Conservation (phyloP, 805 yeast species). For the Nakazawaea anatomiae region DNA sequence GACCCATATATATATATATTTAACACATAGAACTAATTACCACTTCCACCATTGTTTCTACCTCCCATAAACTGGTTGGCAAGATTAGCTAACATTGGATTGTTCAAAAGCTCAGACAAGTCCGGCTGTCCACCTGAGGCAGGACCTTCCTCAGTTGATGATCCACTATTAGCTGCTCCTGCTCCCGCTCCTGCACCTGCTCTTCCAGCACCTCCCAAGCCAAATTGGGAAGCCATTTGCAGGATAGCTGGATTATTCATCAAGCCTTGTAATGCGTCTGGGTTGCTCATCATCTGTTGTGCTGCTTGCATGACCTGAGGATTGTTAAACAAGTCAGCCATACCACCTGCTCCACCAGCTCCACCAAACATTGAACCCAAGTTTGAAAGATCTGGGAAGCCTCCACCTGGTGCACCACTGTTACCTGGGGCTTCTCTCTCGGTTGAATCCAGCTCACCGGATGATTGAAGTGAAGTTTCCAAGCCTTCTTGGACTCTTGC, state of each 20-base stretch:
- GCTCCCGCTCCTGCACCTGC: slow-evolving; percentile 11
- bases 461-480: slow-evolving; percentile 31
- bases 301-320: slow-evolving; percentile 93
- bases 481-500: slow-evolving; percentile 76
- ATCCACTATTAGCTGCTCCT: neutral
- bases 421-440: slow-evolving; percentile 19
- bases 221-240: slow-evolving; percentile 77
- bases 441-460: slow-evolving; percentile 4
- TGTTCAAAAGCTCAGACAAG: slow-evolving; percentile 67
- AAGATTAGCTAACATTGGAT: slow-evolving; percentile 70
- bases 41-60: slow-evolving; percentile 17
- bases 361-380: slow-evolving; percentile 48
- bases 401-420: slow-evolving; percentile 32
- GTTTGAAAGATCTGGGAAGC: slow-evolving; percentile 72
- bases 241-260: slow-evolving; percentile 77
- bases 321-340: slow-evolving; percentile 70
- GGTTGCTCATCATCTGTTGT: slow-evolving; percentile 81
- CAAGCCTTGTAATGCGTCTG: slow-evolving; percentile 64
- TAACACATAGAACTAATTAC: neutral
- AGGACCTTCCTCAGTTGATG: neutral
- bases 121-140: slow-evolving; percentile 33
- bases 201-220: slow-evolving; percentile 50
- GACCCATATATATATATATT: no score
- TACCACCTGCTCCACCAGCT: slow-evolving; percentile 67
- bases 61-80: slow-evolving; percentile 69